phyloP scores from a whole-genome alignment of 768 basidiomycete genomes.

The Pleurotus tuoliensis region DNA sequence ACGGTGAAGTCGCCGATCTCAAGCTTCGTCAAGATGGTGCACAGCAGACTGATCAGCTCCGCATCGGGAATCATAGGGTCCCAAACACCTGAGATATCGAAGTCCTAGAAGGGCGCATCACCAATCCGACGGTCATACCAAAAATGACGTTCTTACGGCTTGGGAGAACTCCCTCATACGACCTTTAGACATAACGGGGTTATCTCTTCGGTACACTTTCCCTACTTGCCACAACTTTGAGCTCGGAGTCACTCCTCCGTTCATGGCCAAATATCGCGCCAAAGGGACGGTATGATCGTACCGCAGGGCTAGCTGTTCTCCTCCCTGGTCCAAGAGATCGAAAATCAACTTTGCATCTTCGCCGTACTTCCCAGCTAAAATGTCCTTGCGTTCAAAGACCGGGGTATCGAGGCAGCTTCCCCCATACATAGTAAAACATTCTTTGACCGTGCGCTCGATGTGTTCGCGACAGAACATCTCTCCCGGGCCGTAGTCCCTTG shows the following conservation, averaged over 20 bases:
- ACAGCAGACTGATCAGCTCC: slow-evolving; percentile 79
- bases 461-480: slow-evolving; percentile 92
- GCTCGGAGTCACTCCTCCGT: slow-evolving; percentile 68
- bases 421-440: slow-evolving; percentile 85
- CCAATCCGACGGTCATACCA: background rate
- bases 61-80: slow-evolving; percentile 98
- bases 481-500: slow-evolving; percentile 90
- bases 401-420: slow-evolving; percentile 95
- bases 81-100: slow-evolving; percentile 90
- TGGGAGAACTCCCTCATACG: slow-evolving; percentile 99
- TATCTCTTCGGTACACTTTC: slow-evolving; percentile 97
- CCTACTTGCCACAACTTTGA: slow-evolving; percentile 95
- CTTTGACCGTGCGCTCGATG: slow-evolving; percentile 85
- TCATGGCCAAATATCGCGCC: slow-evolving; percentile 94
- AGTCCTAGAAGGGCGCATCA: slow-evolving; percentile 55
- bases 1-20: slow-evolving; percentile 94
- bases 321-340: slow-evolving; percentile 95
- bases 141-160: slow-evolving; percentile 53
- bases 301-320: slow-evolving; percentile 89
- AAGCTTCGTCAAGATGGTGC: slow-evolving; percentile 74
- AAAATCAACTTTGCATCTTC: slow-evolving; percentile 98
- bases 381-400: slow-evolving; percentile 96
- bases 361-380: slow-evolving; percentile 94
- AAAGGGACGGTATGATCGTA: slow-evolving; percentile 98
- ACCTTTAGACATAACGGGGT: slow-evolving; percentile 96